A percentile compares a stretch with the other conserved stretches of the same genome.
These are phyloP conservation scores for Solanum clarkiae DNA, from an alignment of 257 asterid species.

Conservation along the genomic window DNA sequence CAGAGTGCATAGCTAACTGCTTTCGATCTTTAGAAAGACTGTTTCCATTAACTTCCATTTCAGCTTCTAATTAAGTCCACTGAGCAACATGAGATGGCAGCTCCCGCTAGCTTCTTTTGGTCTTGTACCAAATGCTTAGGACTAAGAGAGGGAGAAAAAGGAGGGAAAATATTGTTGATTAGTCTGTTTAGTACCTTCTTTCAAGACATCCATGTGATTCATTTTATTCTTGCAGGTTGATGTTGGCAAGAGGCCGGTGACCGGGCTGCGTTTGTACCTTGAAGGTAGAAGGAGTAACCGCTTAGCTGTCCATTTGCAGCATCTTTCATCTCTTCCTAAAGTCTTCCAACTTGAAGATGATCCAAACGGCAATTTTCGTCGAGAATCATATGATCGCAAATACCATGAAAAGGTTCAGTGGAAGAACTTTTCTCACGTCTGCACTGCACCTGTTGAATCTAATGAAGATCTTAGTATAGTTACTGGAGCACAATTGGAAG, in stretches of 20 bases:
- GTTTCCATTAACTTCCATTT: neutral
- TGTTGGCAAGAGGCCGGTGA: slow-evolving; percentile 87
- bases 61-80: neutral
- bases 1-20: neutral
- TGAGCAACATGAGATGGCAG: neutral
- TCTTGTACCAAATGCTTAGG: neutral
- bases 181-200: neutral
- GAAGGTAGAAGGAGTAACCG: slow-evolving; percentile 96
- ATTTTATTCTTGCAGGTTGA: slow-evolving; percentile 55
- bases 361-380: slow-evolving; percentile 40
- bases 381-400: slow-evolving; percentile 55
- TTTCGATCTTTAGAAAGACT: neutral
- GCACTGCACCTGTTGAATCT: slow-evolving; percentile 92
- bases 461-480: slow-evolving; percentile 77
- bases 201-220: neutral
- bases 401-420: slow-evolving; percentile 85
- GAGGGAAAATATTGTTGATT: neutral
- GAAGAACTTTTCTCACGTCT: slow-evolving; percentile 96
- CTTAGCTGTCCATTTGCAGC: slow-evolving; percentile 88
- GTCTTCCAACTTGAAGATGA: slow-evolving; percentile 71
- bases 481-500: slow-evolving; percentile 80
- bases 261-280: slow-evolving; percentile 83
- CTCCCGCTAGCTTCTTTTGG: neutral
- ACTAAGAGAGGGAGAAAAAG: neutral
- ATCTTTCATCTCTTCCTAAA: slow-evolving; percentile 87